Evolutionary conservation across 2,329 filamentous ascomycete genomes (phyloP), one percentile per base, ranked within the genome.

Genomic region (Nemania bipapillata): DNA sequence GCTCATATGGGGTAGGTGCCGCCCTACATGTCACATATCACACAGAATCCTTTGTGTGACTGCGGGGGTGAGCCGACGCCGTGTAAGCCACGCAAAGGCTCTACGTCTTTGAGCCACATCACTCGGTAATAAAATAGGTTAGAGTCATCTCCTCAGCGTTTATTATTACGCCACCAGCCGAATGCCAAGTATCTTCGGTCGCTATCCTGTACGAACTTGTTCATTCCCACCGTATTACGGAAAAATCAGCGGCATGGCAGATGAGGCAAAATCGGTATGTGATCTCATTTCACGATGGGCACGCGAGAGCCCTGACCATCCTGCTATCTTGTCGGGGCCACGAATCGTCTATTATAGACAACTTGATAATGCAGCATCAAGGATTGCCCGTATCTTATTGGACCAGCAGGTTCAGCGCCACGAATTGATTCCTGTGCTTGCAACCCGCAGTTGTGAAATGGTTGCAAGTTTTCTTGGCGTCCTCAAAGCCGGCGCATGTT

Each of bases 391-490:
- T 32, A 28, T 63, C 11, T 22, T 49, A 49, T 24, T 49, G 45
- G 45, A 3, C 17, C 45, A 12, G 8, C 45, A 24, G 7, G 45
- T 49, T 17, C n/a, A 12, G 17, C 45, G 5, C n/a, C 5, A 11
- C 3, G 35, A 57, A 15, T 30, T 57, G 56, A 37, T 67, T 30
- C 68, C 68, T 5, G 68, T 67, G 11, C 40, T 70, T 6, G 60
- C 67, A 8, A 66, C 63, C 3, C 63, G 63, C n/a, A 63, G 45
- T 45, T 63, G 28, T 7, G 67, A 63, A 35, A 66, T 63, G 63
- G 58, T 69, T 60, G 63, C 63, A 22, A 63, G 53, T 49, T 66
- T 66, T 32, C 9, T 70, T 9, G 68, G 68, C 8, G 60, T 67
- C 9, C 35, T 70, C 2, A 63, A 60, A 37, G 20, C 56, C 2